Conservation (phyloP, 2,329 filamentous ascomycete genomes). For the Emergomyces orientalis region DNA sequence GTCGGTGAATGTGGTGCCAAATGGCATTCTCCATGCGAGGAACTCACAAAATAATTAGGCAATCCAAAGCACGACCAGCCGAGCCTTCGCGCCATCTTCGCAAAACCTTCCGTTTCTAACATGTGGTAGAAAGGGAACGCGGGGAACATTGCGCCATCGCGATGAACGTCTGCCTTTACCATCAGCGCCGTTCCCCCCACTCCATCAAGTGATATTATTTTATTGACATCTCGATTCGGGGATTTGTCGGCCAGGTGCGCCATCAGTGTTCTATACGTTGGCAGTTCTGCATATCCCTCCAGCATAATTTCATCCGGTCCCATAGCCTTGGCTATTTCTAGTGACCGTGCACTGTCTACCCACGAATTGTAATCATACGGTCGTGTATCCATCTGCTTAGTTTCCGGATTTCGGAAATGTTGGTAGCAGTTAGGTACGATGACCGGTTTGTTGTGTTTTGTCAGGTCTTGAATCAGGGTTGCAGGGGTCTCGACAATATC, state of each 20-base stretch:
- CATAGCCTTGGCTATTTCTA: conserved; percentile 68
- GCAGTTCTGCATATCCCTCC: conserved; percentile 87
- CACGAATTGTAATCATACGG: conserved; percentile 98
- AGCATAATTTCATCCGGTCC: conserved; percentile 83
- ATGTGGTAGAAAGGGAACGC: conserved; percentile 93
- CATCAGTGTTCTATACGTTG: conserved; percentile 88
- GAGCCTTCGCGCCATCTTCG: conserved; percentile 86
- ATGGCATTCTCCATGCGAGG: not conserved
- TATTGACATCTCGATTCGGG: conserved; percentile 47
- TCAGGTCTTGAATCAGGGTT: conserved; percentile 82
- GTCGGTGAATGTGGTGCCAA: not conserved
- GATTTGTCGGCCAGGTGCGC: conserved; percentile 60
- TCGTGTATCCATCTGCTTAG: conserved; percentile 61
- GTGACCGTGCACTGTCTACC: conserved; percentile 77
- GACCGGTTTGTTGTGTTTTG: conserved; percentile 76
- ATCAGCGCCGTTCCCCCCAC: conserved; percentile 87
- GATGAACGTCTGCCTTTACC: conserved; percentile 93
- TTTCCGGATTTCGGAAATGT: conserved; percentile 64
- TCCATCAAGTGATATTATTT: conserved; percentile 72
- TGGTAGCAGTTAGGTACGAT: conserved; percentile 96
- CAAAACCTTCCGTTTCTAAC: conserved; percentile 96
- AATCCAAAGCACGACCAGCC: conserved; percentile 81
- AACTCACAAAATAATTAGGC: conserved; percentile 86
- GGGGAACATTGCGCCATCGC: conserved; percentile 97
- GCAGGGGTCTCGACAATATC: conserved; percentile 85